Conservation (phyloP, 495 filamentous ascomycete species). For the Lophiotrema nucula region DNA sequence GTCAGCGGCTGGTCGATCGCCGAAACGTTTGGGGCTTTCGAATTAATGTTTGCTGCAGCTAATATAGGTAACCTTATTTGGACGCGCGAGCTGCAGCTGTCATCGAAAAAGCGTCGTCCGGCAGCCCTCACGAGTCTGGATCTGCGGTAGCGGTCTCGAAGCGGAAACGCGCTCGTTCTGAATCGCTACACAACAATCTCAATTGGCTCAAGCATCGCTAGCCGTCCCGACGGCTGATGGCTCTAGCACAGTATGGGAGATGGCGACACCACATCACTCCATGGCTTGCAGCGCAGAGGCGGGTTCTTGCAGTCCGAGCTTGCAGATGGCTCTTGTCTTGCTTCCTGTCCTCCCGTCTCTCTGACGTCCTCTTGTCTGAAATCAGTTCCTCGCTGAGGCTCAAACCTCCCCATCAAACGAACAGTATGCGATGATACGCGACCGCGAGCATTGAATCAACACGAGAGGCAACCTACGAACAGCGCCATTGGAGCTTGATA, state of each 20-base stretch:
- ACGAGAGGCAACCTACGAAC: too few relatives aligned
- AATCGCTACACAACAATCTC: background rate
- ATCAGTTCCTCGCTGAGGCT: background rate
- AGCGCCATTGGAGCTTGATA: too few relatives aligned
- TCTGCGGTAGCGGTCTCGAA: background rate
- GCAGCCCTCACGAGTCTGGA: background rate
- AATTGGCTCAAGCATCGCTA: constrained; percentile 4
- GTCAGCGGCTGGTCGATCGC: too few relatives aligned
- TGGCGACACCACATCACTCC: too few relatives aligned
- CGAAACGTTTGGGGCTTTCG: too few relatives aligned
- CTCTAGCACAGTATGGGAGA: constrained; percentile 13
- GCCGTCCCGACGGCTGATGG: background rate
- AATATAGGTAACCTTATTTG: background rate
- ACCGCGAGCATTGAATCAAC: too few relatives aligned
- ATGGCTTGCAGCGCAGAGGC: too few relatives aligned
- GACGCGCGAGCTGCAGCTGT: background rate
- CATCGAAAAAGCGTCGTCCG: background rate
- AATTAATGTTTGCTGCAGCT: too few relatives aligned
- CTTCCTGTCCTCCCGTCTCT: background rate
- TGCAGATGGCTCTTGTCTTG: background rate
- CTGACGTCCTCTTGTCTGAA: background rate
- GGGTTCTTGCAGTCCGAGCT: too few relatives aligned
- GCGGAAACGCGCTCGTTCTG: background rate
- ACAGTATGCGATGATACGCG: too few relatives aligned
- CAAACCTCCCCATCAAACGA: too few relatives aligned